These are phyloP conservation scores for Dactylellina cionopaga DNA, from an alignment of 2,329 filamentous ascomycete species.

Conservation along the genomic window DNA sequence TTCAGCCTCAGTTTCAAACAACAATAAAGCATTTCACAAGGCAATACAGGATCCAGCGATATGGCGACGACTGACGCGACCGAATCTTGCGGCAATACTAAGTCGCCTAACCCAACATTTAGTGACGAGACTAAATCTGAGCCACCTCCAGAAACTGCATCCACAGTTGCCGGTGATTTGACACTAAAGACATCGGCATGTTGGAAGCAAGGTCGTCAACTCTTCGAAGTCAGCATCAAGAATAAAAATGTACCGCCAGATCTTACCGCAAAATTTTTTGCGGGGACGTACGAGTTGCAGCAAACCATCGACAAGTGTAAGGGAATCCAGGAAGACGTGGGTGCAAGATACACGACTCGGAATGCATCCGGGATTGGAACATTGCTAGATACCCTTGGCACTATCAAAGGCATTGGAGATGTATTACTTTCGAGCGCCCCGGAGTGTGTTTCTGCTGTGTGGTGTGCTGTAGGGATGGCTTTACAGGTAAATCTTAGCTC, in stretches of 20 bases:
- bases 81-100: no score
- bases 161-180: neutral
- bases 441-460: slow-evolving; percentile 12
- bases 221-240: neutral
- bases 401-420: slow-evolving; percentile 21
- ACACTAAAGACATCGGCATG: slow-evolving; percentile 15
- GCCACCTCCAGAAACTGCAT: neutral
- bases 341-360: neutral
- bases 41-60: no score
- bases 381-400: neutral
- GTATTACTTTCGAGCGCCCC: slow-evolving; percentile 5
- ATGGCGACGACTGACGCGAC: no score
- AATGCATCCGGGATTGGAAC: neutral
- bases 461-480: slow-evolving; percentile 22
- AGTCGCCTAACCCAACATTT: no score
- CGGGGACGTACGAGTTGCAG: neutral
- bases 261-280: neutral
- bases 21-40: no score
- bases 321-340: neutral
- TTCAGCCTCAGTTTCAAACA: no score
- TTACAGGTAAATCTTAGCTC: slow-evolving; percentile 4
- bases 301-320: slow-evolving; percentile 17
- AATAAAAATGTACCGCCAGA: neutral
- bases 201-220: slow-evolving; percentile 14
- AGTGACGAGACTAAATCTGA: no score